These are phyloP conservation scores for Ogataea allantospora DNA, from an alignment of 805 yeast genomes.

Conservation along the genomic window DNA sequence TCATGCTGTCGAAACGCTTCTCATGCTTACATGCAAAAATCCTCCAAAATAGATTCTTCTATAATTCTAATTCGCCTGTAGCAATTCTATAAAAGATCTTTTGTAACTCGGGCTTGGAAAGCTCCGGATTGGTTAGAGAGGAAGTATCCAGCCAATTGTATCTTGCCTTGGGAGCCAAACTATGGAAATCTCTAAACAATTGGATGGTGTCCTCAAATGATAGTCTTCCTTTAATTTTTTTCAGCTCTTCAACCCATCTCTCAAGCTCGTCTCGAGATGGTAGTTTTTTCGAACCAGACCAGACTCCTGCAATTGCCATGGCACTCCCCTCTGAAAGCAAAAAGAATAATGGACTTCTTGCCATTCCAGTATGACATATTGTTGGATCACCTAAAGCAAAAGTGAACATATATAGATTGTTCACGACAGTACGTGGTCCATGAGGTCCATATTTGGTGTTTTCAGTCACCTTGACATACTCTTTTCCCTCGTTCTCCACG, in stretches of 20 bases:
- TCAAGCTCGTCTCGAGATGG: slow-evolving; percentile 3
- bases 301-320: slow-evolving; percentile 50
- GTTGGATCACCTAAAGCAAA: slow-evolving; percentile 44
- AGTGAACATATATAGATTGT: slow-evolving; percentile 32
- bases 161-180: slow-evolving; percentile 2
- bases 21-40: slow-evolving; percentile 8
- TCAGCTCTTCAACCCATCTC: slow-evolving; percentile 13
- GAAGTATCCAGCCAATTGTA: slow-evolving; percentile 3
- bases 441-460: slow-evolving; percentile 2
- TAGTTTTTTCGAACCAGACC: slow-evolving; percentile 5
- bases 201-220: not conserved
- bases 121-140: not conserved
- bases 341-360: slow-evolving; percentile 45
- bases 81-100: not conserved
- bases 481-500: slow-evolving; percentile 8
- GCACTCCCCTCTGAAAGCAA: slow-evolving; percentile 50
- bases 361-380: slow-evolving; percentile 40
- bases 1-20: slow-evolving; percentile 2
- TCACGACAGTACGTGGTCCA: slow-evolving; percentile 5
- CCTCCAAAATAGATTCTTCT: not conserved
- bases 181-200: slow-evolving; percentile 1
- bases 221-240: not conserved
- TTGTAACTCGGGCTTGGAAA: not conserved
- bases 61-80: not conserved
- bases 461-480: slow-evolving; percentile 2